A percentile compares a stretch with the other conserved stretches of the same genome.
phyloP scores from a whole-genome alignment of 345 rosid genomes.

The Citrus maxima region DNA sequence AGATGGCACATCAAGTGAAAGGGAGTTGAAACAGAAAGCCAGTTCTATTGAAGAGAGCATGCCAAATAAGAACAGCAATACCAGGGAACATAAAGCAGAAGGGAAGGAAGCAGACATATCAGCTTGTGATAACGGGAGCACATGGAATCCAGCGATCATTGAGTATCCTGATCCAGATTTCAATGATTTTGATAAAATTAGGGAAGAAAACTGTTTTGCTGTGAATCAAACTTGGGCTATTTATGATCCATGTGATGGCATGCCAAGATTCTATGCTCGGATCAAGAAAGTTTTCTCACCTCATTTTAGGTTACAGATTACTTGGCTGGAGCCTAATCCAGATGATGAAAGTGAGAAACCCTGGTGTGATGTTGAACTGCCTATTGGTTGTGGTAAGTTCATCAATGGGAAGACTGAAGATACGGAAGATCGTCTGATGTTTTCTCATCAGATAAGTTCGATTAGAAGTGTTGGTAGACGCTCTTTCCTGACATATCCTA shows the following conservation, averaged over 20 bases:
- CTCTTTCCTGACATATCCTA: constrained; percentile 48
- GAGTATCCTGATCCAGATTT: constrained; percentile 73
- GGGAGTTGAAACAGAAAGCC: constrained; percentile 23
- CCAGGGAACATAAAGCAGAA: constrained; percentile 18
- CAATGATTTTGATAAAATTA: constrained; percentile 51
- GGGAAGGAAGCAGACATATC: constrained; percentile 21
- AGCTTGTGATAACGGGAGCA: constrained; percentile 15
- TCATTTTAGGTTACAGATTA: constrained; percentile 55
- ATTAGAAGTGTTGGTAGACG: constrained; percentile 12
- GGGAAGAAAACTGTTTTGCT: constrained; percentile 47
- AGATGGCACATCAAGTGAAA: constrained; percentile 22
- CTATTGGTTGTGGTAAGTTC: constrained; percentile 67
- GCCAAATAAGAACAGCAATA: constrained; percentile 22
- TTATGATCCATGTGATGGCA: constrained; percentile 68
- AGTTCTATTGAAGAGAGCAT: constrained; percentile 24
- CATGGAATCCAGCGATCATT: background rate
- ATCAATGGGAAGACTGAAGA: constrained; percentile 31
- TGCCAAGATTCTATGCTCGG: constrained; percentile 83
- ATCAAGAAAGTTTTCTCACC: constrained; percentile 50
- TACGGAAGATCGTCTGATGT: constrained; percentile 47
- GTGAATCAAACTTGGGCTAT: constrained; percentile 79
- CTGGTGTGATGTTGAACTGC: constrained; percentile 45
- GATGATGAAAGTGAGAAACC: constrained; percentile 27
- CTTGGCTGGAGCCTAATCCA: constrained; percentile 73
- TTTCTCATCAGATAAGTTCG: constrained; percentile 56